Evolutionary conservation across 495 filamentous ascomycete genomes (phyloP).

Genomic region (Penicillium steckii): DNA sequence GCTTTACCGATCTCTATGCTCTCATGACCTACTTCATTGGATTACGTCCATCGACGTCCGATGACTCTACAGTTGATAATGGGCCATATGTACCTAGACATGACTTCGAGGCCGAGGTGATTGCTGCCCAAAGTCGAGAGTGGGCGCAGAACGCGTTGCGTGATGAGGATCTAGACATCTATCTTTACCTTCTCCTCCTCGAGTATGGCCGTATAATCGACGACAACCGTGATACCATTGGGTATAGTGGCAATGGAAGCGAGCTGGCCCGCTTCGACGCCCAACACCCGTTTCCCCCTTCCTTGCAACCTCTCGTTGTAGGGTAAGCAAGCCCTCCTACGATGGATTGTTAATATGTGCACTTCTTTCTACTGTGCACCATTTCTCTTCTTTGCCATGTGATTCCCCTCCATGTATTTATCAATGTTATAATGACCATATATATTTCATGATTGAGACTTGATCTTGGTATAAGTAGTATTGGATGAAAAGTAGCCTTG

Average conservation of each 20-base stretch:
- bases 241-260: constrained; percentile 56
- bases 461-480: too few species aligned
- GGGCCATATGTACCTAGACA: constrained; percentile 35
- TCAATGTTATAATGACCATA: background rate
- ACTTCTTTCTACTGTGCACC: too few species aligned
- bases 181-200: constrained; percentile 64
- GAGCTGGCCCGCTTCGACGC: constrained; percentile 24
- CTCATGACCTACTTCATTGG: constrained; percentile 81
- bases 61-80: background rate
- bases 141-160: constrained; percentile 71
- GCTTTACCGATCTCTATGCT: constrained; percentile 71
- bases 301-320: constrained; percentile 8
- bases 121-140: constrained; percentile 60
- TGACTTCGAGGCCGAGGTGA: constrained; percentile 57
- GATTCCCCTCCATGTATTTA: background rate
- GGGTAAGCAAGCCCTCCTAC: background rate
- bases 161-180: constrained; percentile 71
- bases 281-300: constrained; percentile 11
- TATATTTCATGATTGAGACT: background rate
- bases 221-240: constrained; percentile 63
- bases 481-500: too few species aligned
- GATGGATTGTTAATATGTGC: too few species aligned
- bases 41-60: constrained; percentile 23
- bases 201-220: constrained; percentile 70
- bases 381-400: background rate